phyloP scores from a whole-genome alignment of 805 yeast genomes.

The Kluyveromyces wickerhamii region DNA sequence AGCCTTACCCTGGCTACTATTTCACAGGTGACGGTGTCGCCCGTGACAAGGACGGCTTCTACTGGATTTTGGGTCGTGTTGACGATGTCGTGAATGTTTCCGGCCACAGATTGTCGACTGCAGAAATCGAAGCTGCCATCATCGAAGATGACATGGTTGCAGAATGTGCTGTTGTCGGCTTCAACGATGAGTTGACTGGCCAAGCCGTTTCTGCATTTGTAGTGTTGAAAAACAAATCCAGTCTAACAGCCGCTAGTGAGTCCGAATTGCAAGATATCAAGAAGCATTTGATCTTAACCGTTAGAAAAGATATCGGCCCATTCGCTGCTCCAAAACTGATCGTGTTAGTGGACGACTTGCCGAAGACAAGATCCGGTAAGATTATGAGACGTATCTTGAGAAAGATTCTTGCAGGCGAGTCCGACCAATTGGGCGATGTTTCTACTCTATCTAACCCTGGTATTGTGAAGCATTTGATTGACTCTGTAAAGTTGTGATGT shows the following conservation, averaged over 20 bases:
- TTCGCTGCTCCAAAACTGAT: slow-evolving; percentile 79
- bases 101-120: slow-evolving; percentile 82
- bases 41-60: slow-evolving; percentile 74
- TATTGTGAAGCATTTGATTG: slow-evolving; percentile 59
- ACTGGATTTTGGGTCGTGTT: slow-evolving; percentile 81
- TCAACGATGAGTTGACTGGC: slow-evolving; percentile 76
- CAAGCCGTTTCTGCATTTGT: slow-evolving; percentile 82
- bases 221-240: slow-evolving; percentile 49
- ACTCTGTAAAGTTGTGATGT: slow-evolving; percentile 33
- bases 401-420: slow-evolving; percentile 66
- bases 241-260: slow-evolving; percentile 24
- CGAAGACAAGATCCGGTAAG: slow-evolving; percentile 82
- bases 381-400: slow-evolving; percentile 82
- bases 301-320: slow-evolving; percentile 75
- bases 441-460: slow-evolving; percentile 72
- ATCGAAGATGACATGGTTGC: slow-evolving; percentile 63
- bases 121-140: slow-evolving; percentile 79
- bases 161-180: slow-evolving; percentile 80
- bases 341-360: slow-evolving; percentile 65
- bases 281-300: slow-evolving; percentile 59
- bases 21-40: slow-evolving; percentile 91
- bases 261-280: slow-evolving; percentile 47
- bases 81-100: slow-evolving; percentile 85
- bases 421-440: slow-evolving; percentile 74
- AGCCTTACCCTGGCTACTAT: slow-evolving; percentile 74